phyloP scores from a whole-genome alignment of 1,284 basidiomycete species.

The Fomes fomentarius region DNA sequence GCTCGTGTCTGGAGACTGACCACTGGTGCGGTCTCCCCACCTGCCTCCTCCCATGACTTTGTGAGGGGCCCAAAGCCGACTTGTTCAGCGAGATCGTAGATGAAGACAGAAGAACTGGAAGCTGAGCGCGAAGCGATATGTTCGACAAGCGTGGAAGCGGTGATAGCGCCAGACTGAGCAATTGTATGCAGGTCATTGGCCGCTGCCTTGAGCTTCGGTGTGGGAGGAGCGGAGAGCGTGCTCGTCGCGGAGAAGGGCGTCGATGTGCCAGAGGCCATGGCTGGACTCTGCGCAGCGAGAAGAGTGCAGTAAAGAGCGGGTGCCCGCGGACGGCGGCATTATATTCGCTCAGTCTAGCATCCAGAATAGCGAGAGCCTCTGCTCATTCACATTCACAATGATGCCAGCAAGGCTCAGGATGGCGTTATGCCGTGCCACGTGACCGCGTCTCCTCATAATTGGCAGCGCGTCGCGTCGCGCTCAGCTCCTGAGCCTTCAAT shows the following conservation, averaged over 20 bases:
- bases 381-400: slow-evolving; percentile 6
- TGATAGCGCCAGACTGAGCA: slow-evolving; percentile 36
- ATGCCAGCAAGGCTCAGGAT: slow-evolving; percentile 24
- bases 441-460: slow-evolving; percentile 12
- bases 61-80: slow-evolving; percentile 75
- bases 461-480: slow-evolving; percentile 5
- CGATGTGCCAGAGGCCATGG: slow-evolving; percentile 33
- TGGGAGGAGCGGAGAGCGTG: slow-evolving; percentile 36
- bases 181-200: slow-evolving; percentile 25
- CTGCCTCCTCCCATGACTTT: slow-evolving; percentile 54
- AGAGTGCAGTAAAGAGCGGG: too few relatives aligned
- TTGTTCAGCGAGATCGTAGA: slow-evolving; percentile 83
- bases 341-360: slow-evolving; percentile 12
- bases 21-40: slow-evolving; percentile 52
- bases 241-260: slow-evolving; percentile 37
- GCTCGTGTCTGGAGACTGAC: slow-evolving; percentile 83
- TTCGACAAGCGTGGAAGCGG: slow-evolving; percentile 69
- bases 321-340: slow-evolving; percentile 4
- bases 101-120: slow-evolving; percentile 69
- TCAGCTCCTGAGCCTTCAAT: too few relatives aligned
- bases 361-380: not conserved
- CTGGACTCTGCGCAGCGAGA: slow-evolving; percentile 5
- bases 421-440: slow-evolving; percentile 24
- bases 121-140: slow-evolving; percentile 57
- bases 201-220: slow-evolving; percentile 31